Base-by-base conservation (phyloP, 257 asterid genomes). In the Fraxinus cuspidata region DNA sequence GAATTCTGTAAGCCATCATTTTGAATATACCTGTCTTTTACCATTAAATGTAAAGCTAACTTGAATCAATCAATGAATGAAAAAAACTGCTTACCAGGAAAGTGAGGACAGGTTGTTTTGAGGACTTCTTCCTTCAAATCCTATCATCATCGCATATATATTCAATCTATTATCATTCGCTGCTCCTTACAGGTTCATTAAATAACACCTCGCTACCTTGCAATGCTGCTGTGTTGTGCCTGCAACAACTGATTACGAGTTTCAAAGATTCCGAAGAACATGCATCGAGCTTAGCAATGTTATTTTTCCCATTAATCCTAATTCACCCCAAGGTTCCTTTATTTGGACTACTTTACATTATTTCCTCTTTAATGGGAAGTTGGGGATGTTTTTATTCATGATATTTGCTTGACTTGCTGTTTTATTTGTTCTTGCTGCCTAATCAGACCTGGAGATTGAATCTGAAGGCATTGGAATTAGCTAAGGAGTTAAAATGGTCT, bases 401-500 rank as follows among this genome's bases (percentile, higher is more conserved):
- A 38, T 83, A 31, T 71, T 58, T 82, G 35, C 75, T 25, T 75
- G 70, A 68, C 56, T 75, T 63, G 76, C 72, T 86, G 44, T 56
- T 73, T 53, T 78, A 34, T 69, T 25, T 79, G 60, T 77, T 76
- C 70, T 67, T 80, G 25, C 5, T 67, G 81, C 77, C 79, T 34
- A 67, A 76, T 80, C 93, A 96, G 99, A 89, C 90, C 65, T 87
- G 82, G 75, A 85, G 81, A 75, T 73, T 86, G 70, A 93, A 90
- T 86, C 75, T 88, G 90, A 88, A 92, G 86, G 96, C 94, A 47
- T 78, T 96, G 92, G 91, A 89, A 81, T 77, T 92, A 49, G 94
- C 92, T 75, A 90, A 83, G 82, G 90, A 85, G 79, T 65, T 92
- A 71, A 88, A 87, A 68, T 96, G 98, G 94, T 90, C 98, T 72